phyloP scores from a whole-genome alignment of 2,329 filamentous ascomycete species.

The Nemania serpens region DNA sequence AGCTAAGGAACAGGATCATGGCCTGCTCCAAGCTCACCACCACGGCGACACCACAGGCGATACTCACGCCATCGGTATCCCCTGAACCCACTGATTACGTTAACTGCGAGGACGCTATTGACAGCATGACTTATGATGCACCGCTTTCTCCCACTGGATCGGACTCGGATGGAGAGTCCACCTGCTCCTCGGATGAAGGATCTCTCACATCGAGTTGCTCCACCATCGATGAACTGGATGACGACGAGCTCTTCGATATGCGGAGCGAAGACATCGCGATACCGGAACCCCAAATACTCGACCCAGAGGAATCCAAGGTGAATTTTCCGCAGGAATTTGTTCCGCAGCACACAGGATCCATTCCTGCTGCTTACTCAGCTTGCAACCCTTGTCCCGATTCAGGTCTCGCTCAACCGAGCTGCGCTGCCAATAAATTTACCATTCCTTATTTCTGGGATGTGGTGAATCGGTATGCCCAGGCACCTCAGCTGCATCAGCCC shows the following conservation, averaged over 20 bases:
- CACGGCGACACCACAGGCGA: conserved; percentile 43
- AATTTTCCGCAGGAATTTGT: conserved; percentile 54
- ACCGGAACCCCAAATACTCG: conserved; percentile 51
- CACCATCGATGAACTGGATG: conserved; percentile 56
- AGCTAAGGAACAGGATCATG: conserved; percentile 77
- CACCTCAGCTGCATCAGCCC: conserved; percentile 54
- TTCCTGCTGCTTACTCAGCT: conserved; percentile 40
- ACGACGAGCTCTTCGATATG: conserved; percentile 50
- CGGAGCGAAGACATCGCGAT: conserved; percentile 49
- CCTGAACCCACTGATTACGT: conserved; percentile 54
- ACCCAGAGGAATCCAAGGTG: conserved; percentile 51
- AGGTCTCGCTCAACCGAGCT: conserved; percentile 40
- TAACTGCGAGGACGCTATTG: conserved; percentile 52
- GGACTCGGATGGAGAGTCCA: conserved; percentile 48
- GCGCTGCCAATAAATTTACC: conserved; percentile 52
- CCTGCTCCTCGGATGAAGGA: conserved; percentile 57
- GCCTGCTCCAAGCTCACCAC: conserved; percentile 76
- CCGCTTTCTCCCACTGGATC: conserved; percentile 57
- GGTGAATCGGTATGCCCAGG: conserved; percentile 56
- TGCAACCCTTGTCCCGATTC: conserved; percentile 43
- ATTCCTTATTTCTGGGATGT: conserved; percentile 56
- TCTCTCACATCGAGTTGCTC: conserved; percentile 60
- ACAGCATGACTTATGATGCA: conserved; percentile 50
- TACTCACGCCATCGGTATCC: conserved; percentile 49
- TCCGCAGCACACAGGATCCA: conserved; percentile 50